Evolutionary conservation across 306 rosid species (phyloP), one percentile per base, ranked within the genome.

Genomic region (Gynostemma pentaphyllum): DNA sequence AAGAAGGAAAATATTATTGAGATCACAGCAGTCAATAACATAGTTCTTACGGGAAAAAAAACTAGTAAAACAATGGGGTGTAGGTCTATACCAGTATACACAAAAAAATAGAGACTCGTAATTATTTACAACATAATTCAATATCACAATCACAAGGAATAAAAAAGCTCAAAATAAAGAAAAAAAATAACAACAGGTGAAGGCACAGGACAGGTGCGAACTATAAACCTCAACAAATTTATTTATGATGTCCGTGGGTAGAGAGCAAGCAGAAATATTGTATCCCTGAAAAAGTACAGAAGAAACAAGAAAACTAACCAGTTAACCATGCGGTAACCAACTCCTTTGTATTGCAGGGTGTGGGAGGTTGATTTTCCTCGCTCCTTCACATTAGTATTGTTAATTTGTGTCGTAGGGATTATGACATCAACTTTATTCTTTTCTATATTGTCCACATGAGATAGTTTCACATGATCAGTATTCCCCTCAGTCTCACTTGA

Each of bases 261-360:
- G 29, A 26, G 24, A 62, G 51, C 22, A 40, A 13, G 39, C 22
- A 19, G 24, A n/a, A 18, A 40, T n/a, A 24, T 42, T 36, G 11
- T 45, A 45, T 5, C 10, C 52, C 10, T 9, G 59, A 30, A 62
- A 7, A 40, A 47, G 49, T 12, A 9, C 21, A 63, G 47, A 40
- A 37, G 69, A 52, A 64, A 62, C 70, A 70, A 74, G 81, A 76
- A 45, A 49, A 86, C 99, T 87, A 69, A 94, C 99, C 99, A 88
- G 95, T 94, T 94, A 41, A 94, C 99, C 99, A 89, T 86, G 83
- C 81, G 99, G 81, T 84, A 94, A 68, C 94, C 85, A 78, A 81
- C 86, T 73, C 84, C 94, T 65, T 80, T 89, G 72, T 78, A 83
- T 45, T 36, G 74, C 71, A 94, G 85, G 64, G 84, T 75, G 47